Base-by-base conservation (phyloP, 768 basidiomycete species). In the Serendipita sp. region DNA sequence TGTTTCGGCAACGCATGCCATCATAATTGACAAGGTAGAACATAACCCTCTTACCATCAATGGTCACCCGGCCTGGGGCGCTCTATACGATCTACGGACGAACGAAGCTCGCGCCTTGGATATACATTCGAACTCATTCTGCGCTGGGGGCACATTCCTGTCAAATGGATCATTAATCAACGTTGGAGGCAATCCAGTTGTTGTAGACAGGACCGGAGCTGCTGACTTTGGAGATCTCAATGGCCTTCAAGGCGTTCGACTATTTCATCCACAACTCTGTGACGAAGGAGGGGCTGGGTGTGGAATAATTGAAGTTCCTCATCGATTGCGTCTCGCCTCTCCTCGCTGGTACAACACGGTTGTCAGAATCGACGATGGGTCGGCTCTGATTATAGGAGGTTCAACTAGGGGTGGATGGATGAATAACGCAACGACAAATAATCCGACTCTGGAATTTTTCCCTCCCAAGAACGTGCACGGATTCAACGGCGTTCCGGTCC, bases 391-490 rank as follows among this genome's bases (percentile, higher is more conserved):
- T 51, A 79, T 92, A 47, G 89, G 89, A 0, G 89, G 89, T 15
- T 86, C 88, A 5, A 83, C 79, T 68, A 86, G 83, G 71, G 89
- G 89, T 5, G 89, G 88, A 8, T 91, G 88, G 88, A 89, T 89
- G 67, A 90, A 90, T 71, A 91, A 90, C 65, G 79, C 76, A 30
- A 88, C 87, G 2, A 81, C 82, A 66, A 88, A 89, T 75, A 90
- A 90, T 70, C 88, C 89, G 2, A 89, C 87, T 0, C 73, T 88
- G 67, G 88, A 90, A 73, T 92, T 82, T 74, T 93, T 79, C 72
- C 91, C 91, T 35, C 86, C 90, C 1, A 92, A 92, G 72, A 76
- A 78, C 64, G 82, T 89, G 56, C 78, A 84, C 66, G 80, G 79
- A 15, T 84, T 80, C 2, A 81, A 83, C 47, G 89, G 89, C 53